Base-by-base conservation (phyloP, 1,284 basidiomycete species). In the Termitomyces sp. region DNA sequence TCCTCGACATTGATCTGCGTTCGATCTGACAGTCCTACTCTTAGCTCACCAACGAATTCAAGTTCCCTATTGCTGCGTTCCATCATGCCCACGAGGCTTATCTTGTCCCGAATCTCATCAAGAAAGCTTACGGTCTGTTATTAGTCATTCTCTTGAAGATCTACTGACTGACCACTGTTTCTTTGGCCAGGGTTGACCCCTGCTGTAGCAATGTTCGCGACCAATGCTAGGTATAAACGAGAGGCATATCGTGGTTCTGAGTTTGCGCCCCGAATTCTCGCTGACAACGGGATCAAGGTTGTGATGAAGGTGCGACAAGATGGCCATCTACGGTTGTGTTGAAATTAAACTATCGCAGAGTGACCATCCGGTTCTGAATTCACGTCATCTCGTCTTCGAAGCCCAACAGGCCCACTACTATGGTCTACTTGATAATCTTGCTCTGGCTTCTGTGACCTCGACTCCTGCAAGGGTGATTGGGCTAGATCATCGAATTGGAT, bases 331-430 rank as follows among this genome's bases (percentile, higher is more conserved):
- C 15, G 34, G 7, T 21, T 9, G 19, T 10, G 24, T 28, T 38
- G 10, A 19, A 12, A 9, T 31, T 50, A 24, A 49, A n/a, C 26
- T 13, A 19, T 34, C 2, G 5, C 58, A 88, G 87, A 87, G 83
- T 58, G 87, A 89, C 58, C 87, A 89, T 61, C 82, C 84, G 12
- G 83, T 86, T 0, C 58, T 93, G 17, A 86, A 95, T 66, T 90
- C 88, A 31, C 80, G 94, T 5, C 84, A 85, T 65, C 73, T 97
- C 9, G 67, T 93, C 2, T 86, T 85, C 64, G 93, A 97, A 69
- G 93, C 94, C 0, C 90, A 92, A 54, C 91, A 94, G 67, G 92
- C 89, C 1, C 85, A 94, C 64, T 88, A 88, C 66, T 95, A 84
- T 61, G 83, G 84, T 9, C 71, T 88, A 38, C 68, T 80, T 0